Evolutionary conservation across 306 rosid species (phyloP), one percentile per base, ranked within the genome.

Genomic region (Rubus parviflorus): DNA sequence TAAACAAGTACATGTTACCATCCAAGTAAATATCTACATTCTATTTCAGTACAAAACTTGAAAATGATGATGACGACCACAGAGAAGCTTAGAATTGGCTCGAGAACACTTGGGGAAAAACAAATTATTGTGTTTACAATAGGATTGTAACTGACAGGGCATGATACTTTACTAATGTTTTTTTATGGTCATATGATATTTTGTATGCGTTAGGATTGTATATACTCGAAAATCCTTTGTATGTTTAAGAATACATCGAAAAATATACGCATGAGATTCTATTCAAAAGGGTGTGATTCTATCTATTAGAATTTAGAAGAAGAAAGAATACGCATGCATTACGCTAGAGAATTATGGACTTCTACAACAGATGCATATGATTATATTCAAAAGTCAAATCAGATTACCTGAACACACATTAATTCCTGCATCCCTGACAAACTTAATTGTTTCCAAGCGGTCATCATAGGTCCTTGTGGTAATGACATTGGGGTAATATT

Each of bases 351-450:
- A 72, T 11, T 14, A 56, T 22, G 11, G 51, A 73, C 67, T 40
- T 54, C 13, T 15, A 42, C 11, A 73, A 41, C 5, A 13, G 66
- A 52, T 7, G 40, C 53, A 56, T 41, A 35, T 22, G 41, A 14
- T 42, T 22, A 14, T 62, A 83, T 35, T 62, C 42, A 13, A 78
- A 11, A 53, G 63, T 72, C 16, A 66, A 76, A 75, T 45, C 61
- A 78, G 42, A 73, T 79, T 94, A 95, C 98, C 97, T 58, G 91
- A 88, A 77, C 98, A 95, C 66, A 95, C 98, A 86, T 84, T 92
- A 78, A 95, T 95, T 77, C 98, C 98, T 17, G 98, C 97, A 86
- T 95, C 97, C 64, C 97, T 93, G 80, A 95, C 97, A 78, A 81
- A 86, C 85, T 95, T 87, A 43, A 95, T 93, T 61, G 98, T 95